Conservation (phyloP, 345 rosid genomes). For the Citrus cavaleriei region DNA sequence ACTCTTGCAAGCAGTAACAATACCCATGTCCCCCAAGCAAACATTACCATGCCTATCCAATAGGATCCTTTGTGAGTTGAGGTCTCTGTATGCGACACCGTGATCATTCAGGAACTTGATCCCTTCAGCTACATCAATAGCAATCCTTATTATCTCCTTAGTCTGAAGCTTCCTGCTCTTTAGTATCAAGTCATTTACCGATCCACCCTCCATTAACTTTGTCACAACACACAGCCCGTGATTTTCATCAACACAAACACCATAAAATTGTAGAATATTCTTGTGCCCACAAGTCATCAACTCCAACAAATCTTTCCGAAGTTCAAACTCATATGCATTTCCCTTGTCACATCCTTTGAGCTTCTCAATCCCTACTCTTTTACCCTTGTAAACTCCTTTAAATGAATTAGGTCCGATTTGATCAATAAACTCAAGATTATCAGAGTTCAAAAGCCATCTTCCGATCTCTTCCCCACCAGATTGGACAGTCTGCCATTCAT, state of each 20-base stretch:
- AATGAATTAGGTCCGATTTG: constrained; percentile 64
- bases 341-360: constrained; percentile 97
- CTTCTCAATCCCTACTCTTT: constrained; percentile 79
- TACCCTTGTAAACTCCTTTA: constrained; percentile 75
- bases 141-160: constrained; percentile 73
- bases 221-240: constrained; percentile 90
- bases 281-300: constrained; percentile 93
- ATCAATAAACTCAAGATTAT: constrained; percentile 71
- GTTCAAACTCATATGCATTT: constrained; percentile 75
- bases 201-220: constrained; percentile 92
- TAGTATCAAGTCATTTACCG: constrained; percentile 65
- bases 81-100: constrained; percentile 74
- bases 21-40: constrained; percentile 87
- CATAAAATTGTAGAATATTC: constrained; percentile 74
- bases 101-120: constrained; percentile 84
- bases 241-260: constrained; percentile 83
- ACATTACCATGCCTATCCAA: constrained; percentile 83
- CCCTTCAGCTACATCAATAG: constrained; percentile 77
- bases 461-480: constrained; percentile 67
- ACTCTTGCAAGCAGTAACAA: constrained; percentile 85
- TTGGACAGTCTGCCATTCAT: constrained; percentile 89
- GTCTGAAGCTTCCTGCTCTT: constrained; percentile 78
- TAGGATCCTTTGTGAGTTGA: constrained; percentile 71
- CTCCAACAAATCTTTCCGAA: constrained; percentile 76
- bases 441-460: constrained; percentile 78